Evolutionary conservation across 2,329 filamentous ascomycete species (phyloP).

Genomic region (Aspergillus jensenii): DNA sequence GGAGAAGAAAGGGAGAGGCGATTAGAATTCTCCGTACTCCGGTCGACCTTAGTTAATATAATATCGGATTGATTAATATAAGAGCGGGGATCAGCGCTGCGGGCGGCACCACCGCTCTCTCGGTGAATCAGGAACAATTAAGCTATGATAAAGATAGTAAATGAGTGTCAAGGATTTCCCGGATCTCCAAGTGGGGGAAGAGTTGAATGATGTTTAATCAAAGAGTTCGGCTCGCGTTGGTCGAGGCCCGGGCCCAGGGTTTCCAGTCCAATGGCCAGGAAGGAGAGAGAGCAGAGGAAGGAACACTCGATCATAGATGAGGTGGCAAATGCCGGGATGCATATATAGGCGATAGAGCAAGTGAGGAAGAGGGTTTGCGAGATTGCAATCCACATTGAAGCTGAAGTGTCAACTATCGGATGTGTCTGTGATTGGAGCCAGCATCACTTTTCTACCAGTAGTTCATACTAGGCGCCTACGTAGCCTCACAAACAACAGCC

Average conservation of each 20-base stretch:
- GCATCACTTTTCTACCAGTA: background rate
- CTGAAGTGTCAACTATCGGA: background rate
- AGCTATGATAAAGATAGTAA: slow-evolving; percentile 4
- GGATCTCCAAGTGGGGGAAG: slow-evolving; percentile 13
- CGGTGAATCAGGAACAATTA: background rate
- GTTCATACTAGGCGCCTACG: background rate
- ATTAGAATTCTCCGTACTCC: slow-evolving; percentile 6
- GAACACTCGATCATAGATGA: background rate
- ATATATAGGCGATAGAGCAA: background rate
- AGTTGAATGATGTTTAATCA: slow-evolving; percentile 3
- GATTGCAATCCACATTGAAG: background rate
- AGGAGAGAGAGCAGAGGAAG: background rate
- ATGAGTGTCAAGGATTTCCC: background rate
- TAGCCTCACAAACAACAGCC: background rate
- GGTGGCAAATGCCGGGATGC: too few relatives aligned
- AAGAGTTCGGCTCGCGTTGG: slow-evolving; percentile 3
- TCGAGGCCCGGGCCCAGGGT: slow-evolving; percentile 1
- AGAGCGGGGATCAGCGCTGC: slow-evolving; percentile 3
- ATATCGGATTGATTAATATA: slow-evolving; percentile 1
- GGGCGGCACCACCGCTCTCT: slow-evolving; percentile 3
- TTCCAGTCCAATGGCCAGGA: background rate
- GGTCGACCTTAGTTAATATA: background rate
- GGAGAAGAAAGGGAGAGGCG: slow-evolving; percentile 3
- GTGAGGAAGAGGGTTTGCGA: background rate
- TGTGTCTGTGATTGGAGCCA: slow-evolving; percentile 6